A percentile compares a stretch with the other conserved stretches of the same genome.
These are phyloP conservation scores for Magnolia changhungtana DNA, from an alignment of 164 flowering plant species.

Conservation along the genomic window DNA sequence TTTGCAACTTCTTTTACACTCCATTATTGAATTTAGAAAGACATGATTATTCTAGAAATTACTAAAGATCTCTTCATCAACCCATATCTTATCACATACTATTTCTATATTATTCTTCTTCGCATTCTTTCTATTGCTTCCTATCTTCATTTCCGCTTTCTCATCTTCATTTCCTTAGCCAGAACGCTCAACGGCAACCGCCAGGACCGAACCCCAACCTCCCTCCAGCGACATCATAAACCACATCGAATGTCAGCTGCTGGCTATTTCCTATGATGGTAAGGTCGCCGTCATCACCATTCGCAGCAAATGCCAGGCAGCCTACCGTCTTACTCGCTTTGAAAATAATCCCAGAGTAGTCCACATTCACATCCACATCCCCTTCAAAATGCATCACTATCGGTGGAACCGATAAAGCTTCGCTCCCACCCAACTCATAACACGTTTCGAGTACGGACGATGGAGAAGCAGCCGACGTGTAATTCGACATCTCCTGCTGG, in stretches of 20 bases:
- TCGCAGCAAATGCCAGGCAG: constrained; percentile 44
- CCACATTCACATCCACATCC: constrained; percentile 20
- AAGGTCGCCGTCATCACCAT: constrained; percentile 7
- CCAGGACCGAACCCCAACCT: constrained; percentile 40
- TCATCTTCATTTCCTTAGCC: no score
- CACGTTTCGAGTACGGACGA: constrained; percentile 59
- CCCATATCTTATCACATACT: no score
- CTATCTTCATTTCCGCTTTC: no score
- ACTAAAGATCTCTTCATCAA: no score
- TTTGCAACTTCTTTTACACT: no score
- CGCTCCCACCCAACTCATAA: constrained; percentile 35
- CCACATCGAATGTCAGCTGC: constrained; percentile 35
- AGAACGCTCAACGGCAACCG: constrained; percentile 20
- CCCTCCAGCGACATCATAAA: constrained; percentile 36
- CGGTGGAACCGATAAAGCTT: constrained; percentile 18
- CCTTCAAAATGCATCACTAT: constrained; percentile 24
- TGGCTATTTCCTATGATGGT: constrained; percentile 39
- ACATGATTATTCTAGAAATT: no score
- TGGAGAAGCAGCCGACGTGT: constrained; percentile 16
- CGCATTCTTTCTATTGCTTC: no score
- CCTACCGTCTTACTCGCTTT: constrained; percentile 1
- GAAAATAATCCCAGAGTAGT: constrained; percentile 21
- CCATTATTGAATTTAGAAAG: no score
- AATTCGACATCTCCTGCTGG: constrained; percentile 36
- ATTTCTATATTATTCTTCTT: no score